These are phyloP conservation scores for Guadua angustifolia DNA, from an alignment of 176 grass and related monocot genomes.

Conservation along the genomic window DNA sequence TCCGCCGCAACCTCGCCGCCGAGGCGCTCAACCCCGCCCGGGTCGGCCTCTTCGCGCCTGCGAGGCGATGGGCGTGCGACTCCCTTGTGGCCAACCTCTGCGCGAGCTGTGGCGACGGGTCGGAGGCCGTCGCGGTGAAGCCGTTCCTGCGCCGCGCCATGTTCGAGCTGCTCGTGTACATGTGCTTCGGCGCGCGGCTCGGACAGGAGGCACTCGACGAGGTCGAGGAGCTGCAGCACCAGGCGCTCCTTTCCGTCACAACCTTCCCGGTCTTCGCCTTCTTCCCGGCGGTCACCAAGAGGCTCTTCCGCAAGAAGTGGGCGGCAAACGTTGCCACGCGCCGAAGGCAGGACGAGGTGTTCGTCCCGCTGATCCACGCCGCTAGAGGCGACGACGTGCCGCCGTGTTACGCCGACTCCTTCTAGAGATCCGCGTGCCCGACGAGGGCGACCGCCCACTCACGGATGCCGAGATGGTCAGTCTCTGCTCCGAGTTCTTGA, in stretches of 20 bases:
- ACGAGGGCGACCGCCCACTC: constrained; percentile 49
- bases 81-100: constrained; percentile 31
- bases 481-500: constrained; percentile 72
- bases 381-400: neutral
- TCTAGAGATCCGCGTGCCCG: constrained; percentile 18
- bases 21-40: constrained; percentile 42
- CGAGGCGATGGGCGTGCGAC: constrained; percentile 39
- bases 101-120: neutral
- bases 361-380: constrained; percentile 38
- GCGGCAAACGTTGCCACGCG: neutral
- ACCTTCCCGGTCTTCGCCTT: constrained; percentile 58
- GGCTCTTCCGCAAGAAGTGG: constrained; percentile 49
- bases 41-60: constrained; percentile 31
- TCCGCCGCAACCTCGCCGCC: constrained; percentile 52
- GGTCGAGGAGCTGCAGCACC: constrained; percentile 40
- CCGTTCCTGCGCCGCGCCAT: constrained; percentile 52
- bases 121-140: constrained; percentile 19
- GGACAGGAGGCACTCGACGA: constrained; percentile 36
- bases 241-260: neutral
- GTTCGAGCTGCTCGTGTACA: constrained; percentile 63
- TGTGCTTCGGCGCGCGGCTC: constrained; percentile 66
- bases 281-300: constrained; percentile 59
- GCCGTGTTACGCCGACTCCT: constrained; percentile 57
- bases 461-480: constrained; percentile 39
- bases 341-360: constrained; percentile 44